Evolutionary conservation across 1,139 yeast genomes (phyloP).

Genomic region (Martiniozyma asiatica): DNA sequence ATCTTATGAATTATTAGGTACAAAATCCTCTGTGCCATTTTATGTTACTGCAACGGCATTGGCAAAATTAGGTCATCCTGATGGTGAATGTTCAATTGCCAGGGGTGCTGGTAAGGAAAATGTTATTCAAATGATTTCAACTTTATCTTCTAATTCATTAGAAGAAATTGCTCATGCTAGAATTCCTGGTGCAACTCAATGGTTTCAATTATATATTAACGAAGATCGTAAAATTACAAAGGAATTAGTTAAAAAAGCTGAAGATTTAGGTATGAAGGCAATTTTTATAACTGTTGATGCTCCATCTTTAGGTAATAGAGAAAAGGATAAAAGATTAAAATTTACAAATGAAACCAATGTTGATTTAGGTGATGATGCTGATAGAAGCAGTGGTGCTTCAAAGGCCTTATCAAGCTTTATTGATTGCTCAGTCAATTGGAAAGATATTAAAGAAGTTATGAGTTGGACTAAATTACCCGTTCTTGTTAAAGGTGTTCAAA

Average conservation of each 20-base stretch:
- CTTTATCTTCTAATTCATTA: constrained; percentile 42
- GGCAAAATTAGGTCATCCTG: constrained; percentile 65
- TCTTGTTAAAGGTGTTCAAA: constrained; percentile 39
- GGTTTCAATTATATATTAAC: constrained; percentile 87
- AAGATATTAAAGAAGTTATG: constrained; percentile 32
- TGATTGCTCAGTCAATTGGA: constrained; percentile 19
- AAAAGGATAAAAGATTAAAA: constrained; percentile 45
- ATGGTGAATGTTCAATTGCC: constrained; percentile 65
- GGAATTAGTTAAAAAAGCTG: constrained; percentile 37
- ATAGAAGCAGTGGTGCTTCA: constrained; percentile 63
- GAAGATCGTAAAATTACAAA: constrained; percentile 52
- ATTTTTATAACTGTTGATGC: constrained; percentile 58
- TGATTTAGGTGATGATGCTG: constrained; percentile 35
- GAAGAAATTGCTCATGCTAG: constrained; percentile 50
- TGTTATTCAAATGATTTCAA: constrained; percentile 41
- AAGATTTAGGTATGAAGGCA: constrained; percentile 32
- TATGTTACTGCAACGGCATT: constrained; percentile 71
- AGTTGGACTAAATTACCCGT: constrained; percentile 47
- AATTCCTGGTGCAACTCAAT: constrained; percentile 47
- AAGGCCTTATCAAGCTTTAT: constrained; percentile 15
- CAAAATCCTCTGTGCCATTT: constrained; percentile 42
- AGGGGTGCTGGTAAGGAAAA: constrained; percentile 50
- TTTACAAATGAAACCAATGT: constrained; percentile 35
- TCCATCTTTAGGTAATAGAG: constrained; percentile 54
- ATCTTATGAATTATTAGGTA: constrained; percentile 33